Evolutionary conservation across 202 grass and related monocot species (phyloP), one percentile per base, ranked within the genome.

Genomic region (Alloteropsis angusta): DNA sequence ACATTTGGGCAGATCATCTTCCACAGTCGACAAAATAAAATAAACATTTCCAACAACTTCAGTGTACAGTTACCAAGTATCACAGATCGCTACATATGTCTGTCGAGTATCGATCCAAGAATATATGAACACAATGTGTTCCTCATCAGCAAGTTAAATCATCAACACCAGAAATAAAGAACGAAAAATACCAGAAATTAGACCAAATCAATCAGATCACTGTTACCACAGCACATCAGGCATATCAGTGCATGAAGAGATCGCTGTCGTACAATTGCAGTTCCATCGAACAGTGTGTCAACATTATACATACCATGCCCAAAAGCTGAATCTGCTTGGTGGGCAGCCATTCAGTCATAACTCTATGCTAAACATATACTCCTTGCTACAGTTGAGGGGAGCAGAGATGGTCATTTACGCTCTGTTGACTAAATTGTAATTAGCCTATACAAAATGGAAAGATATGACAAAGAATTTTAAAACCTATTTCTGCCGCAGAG

Each of bases 391-490:
- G 21, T 74, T 81, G 78, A 77, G 50, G 42, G 54, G 73, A 85
- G 69, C 80, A 53, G 77, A 58, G 62, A 81, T 77, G 65, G 65
- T 81, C 60, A 71, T 80, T 71, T 82, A 34, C 37, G 25, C 46
- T 78, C 82, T 80, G 61, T 88, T 43, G 68, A 80, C 87, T 92
- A 88, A 74, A 90, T 68, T 87, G 80, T 83, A 78, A 96, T 81
- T 80, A 89, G 80, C 76, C 89, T 96, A 87, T 97, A 97, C 93
- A 97, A 85, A 82, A 67, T 64, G 68, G 79, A 60, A 85, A 79
- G 64, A 68, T 85, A 81, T 80, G 80, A 57, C 63, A 88, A 81
- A 71, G 74, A 84, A 74, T 76, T 84, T 77, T 72, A 83, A 83
- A 77, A 85, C 71, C 58, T 79, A 71, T 86, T 65, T 68, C 69